Percentiles rank a stretch among this genome's conserved stretches.
phyloP scores from a whole-genome alignment of 495 filamentous ascomycete genomes.

The Darksidea phi region DNA sequence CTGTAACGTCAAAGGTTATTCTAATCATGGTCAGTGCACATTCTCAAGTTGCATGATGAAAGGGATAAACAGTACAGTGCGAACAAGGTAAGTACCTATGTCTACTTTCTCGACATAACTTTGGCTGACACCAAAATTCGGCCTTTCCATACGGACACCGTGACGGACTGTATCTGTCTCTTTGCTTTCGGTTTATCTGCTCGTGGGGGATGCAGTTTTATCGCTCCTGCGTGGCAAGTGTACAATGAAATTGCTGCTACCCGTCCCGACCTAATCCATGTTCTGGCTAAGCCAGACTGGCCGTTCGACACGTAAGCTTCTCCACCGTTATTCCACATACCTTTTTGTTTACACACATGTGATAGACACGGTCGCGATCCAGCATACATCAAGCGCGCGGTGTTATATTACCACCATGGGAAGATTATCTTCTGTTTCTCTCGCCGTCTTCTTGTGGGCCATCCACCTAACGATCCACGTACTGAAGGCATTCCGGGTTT shows the following conservation, averaged over 20 bases:
- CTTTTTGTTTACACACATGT: no score
- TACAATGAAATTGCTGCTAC: conserved; percentile 64
- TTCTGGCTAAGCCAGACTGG: conserved; percentile 46
- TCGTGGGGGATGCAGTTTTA: conserved; percentile 56
- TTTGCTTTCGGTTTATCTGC: conserved; percentile 55
- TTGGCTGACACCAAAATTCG: conserved; percentile 33
- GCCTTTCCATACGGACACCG: conserved; percentile 68
- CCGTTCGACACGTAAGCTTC: not conserved
- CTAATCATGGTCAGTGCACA: no score
- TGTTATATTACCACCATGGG: conserved; percentile 2
- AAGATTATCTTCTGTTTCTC: conserved; percentile 55
- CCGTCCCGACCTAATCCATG: conserved; percentile 59
- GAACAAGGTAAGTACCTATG: no score
- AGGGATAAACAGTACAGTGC: no score
- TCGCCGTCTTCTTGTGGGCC: conserved; percentile 58
- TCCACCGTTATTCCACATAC: no score
- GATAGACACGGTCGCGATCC: no score
- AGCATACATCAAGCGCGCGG: conserved; percentile 2
- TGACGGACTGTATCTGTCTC: conserved; percentile 64
- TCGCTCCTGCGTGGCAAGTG: conserved; percentile 60
- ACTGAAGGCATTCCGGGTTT: conserved; percentile 57
- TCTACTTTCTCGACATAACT: not conserved
- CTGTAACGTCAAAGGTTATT: no score
- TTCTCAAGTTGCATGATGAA: no score
- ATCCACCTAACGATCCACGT: conserved; percentile 52